These are phyloP conservation scores for Starmera caribaea DNA, from an alignment of 805 yeast genomes.

Conservation along the genomic window DNA sequence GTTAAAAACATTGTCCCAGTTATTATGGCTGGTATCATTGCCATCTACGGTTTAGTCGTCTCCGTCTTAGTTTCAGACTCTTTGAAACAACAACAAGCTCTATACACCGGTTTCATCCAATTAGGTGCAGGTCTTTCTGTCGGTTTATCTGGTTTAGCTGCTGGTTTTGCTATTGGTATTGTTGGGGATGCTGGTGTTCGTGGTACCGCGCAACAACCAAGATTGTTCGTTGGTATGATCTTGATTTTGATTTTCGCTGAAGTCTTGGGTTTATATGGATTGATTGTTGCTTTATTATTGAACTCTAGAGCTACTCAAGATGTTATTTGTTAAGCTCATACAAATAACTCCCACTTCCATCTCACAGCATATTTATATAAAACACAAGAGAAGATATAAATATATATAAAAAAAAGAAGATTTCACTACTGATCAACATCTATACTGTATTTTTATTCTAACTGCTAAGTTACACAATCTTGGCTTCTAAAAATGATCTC, in stretches of 20 bases:
- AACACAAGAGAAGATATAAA: background rate
- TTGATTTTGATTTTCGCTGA: conserved; percentile 97
- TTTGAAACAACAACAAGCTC: conserved; percentile 81
- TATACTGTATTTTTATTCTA: no score
- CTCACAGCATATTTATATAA: background rate
- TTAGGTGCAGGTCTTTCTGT: conserved; percentile 97
- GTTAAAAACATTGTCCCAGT: conserved; percentile 94
- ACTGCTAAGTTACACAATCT: background rate
- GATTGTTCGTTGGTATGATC: conserved; percentile 97
- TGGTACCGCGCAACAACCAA: conserved; percentile 97
- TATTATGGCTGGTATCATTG: conserved; percentile 99
- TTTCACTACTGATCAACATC: no score
- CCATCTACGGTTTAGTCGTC: conserved; percentile 95
- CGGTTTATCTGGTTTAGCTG: conserved; percentile 95
- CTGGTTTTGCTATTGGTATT: conserved; percentile 98
- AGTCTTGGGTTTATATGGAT: conserved; percentile 96
- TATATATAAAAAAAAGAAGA: no score
- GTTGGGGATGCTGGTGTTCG: conserved; percentile 99
- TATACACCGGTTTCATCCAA: conserved; percentile 96
- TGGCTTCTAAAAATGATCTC: conserved; percentile 14
- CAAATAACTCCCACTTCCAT: no score
- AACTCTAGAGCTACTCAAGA: conserved; percentile 97
- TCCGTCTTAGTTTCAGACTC: conserved; percentile 90
- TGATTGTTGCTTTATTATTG: conserved; percentile 93
- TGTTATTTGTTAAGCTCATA: conserved; percentile 54